Conservation (phyloP, 352 stramenopile species). For the Globisporangium splendens region DNA sequence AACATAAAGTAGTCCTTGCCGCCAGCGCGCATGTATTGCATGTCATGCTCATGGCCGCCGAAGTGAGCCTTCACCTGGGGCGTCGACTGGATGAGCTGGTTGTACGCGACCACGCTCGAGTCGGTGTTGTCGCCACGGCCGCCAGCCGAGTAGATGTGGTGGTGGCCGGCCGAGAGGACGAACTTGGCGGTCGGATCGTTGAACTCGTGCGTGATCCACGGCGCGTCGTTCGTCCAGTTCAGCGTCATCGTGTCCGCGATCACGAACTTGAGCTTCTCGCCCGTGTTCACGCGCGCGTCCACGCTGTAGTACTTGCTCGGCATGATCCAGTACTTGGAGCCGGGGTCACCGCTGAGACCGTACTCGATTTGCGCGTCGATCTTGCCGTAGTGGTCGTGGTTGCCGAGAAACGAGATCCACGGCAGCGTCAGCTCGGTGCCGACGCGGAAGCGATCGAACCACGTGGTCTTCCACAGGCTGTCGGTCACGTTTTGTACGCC, state of each 20-base stretch:
- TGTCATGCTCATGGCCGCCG: slow-evolving; percentile 13
- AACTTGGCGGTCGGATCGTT: slow-evolving; percentile 20
- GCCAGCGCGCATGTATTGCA: slow-evolving; percentile 8
- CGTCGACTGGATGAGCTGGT: slow-evolving; percentile 10
- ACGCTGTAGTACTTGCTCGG: slow-evolving; percentile 34
- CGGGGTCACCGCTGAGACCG: slow-evolving; percentile 8
- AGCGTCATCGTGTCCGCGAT: slow-evolving; percentile 30
- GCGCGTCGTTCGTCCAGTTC: slow-evolving; percentile 19
- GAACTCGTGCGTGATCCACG: slow-evolving; percentile 21
- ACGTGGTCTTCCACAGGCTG: slow-evolving; percentile 23
- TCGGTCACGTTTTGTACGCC: slow-evolving; percentile 28
- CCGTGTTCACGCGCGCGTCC: slow-evolving; percentile 15
- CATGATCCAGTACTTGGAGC: slow-evolving; percentile 37
- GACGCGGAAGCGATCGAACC: slow-evolving; percentile 32
- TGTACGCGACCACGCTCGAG: slow-evolving; percentile 6
- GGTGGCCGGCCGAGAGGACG: slow-evolving; percentile 9
- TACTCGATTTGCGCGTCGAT: slow-evolving; percentile 30
- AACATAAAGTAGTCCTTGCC: slow-evolving; percentile 16
- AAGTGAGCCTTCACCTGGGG: slow-evolving; percentile 10
- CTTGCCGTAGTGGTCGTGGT: slow-evolving; percentile 43
- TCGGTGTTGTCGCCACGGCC: slow-evolving; percentile 14
- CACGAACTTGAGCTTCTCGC: slow-evolving; percentile 28
- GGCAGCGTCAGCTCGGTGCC: slow-evolving; percentile 28
- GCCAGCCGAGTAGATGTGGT: slow-evolving; percentile 15
- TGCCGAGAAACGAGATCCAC: slow-evolving; percentile 36